Evolutionary conservation across 2,329 filamentous ascomycete genomes (phyloP), one percentile per base, ranked within the genome.

Genomic region (Teratosphaeria destructans): DNA sequence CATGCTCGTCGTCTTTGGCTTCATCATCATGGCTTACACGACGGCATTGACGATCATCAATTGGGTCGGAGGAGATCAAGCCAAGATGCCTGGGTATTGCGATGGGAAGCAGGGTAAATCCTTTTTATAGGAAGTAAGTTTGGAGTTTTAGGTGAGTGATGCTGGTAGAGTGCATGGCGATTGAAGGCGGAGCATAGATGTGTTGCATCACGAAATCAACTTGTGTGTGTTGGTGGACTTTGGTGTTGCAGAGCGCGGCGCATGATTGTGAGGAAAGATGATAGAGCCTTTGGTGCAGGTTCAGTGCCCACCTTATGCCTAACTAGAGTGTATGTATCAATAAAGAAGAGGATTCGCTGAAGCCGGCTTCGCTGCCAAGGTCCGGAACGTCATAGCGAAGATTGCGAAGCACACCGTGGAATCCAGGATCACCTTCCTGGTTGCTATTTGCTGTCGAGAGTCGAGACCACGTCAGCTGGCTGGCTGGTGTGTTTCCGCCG

Each of bases 21-120:
- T 92, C 57, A 74, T 91, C 19, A 90, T 90, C 67, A 99, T 97
- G 88, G 83, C 83, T 5, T 99, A 99, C 74, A 96, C 94, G 0
- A 97, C 94, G 0, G 80, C 82, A 39, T 78, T 97, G 68, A 99
- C 94, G 0, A 78, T 96, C 55, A 82, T 87, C 71, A 95, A 89
- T 74, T 99, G 94, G 95, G 84, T 89, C 6, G 80, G 78, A 56
- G 84, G 85, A 4, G 73, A 74, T 19, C 59, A 66, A 43, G 74
- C 74, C 3, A 80, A 80, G 63, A 68, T 79, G 12, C 84, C 84
- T 1, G 84, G 84, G 35, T 88, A 87, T 71, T 89, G 85, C 70
- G 85, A 88, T 59, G 43, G 19, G n/a, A 49, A 19, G n/a, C 43
- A 49, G 10, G 43, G 43, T 7, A 19, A 16, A n/a, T 19, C 43